A percentile compares a stretch with the other conserved stretches of the same genome.
These are phyloP conservation scores for Cornus kousa DNA, from an alignment of 148 eudicot species.

Conservation along the genomic window DNA sequence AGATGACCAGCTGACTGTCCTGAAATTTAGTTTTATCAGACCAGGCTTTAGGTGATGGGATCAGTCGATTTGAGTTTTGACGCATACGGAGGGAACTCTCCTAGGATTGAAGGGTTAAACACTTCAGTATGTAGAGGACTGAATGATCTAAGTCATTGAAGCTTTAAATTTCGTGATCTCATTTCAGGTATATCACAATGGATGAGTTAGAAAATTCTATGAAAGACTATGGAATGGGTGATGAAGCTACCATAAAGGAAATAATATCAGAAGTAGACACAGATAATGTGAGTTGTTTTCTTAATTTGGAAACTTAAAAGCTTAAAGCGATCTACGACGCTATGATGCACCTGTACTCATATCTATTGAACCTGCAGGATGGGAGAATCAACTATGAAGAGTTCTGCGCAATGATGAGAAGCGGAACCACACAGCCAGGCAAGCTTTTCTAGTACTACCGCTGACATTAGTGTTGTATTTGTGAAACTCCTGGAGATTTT, in stretches of 20 bases:
- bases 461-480: neutral
- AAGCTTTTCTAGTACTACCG: constrained; percentile 19
- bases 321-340: neutral
- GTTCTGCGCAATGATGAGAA: constrained; percentile 87
- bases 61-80: too few relatives aligned
- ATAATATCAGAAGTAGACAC: constrained; percentile 82
- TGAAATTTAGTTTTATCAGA: neutral
- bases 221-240: constrained; percentile 85
- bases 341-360: neutral
- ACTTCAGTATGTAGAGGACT: neutral
- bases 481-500: neutral
- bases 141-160: neutral
- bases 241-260: constrained; percentile 68
- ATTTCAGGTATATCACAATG: constrained; percentile 63
- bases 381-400: constrained; percentile 85
- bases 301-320: neutral
- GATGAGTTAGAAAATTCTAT: constrained; percentile 86
- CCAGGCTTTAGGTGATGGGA: too few relatives aligned
- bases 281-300: constrained; percentile 59
- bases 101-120: neutral
- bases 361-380: constrained; percentile 42
- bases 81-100: neutral
- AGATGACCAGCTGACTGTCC: neutral
- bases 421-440: constrained; percentile 54
- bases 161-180: neutral